Percentiles rank a stretch among this genome's conserved stretches.
These are phyloP conservation scores for Thraustotheca clavata DNA, from an alignment of 352 stramenopile genomes.

Conservation along the genomic window DNA sequence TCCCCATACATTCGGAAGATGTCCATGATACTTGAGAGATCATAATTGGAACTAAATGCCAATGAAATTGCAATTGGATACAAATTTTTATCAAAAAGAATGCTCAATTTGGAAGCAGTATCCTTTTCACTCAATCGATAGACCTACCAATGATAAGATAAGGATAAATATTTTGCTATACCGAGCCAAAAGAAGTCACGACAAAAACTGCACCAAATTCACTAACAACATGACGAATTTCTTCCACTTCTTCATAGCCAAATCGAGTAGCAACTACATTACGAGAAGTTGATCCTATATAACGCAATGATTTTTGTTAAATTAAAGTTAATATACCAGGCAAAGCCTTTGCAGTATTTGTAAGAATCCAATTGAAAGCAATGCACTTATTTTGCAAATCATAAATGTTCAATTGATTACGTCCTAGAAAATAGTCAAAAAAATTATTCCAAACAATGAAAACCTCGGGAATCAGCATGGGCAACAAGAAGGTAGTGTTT, in stretches of 20 bases:
- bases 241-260: conserved; percentile 76
- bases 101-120: conserved; percentile 94
- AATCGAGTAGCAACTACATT: conserved; percentile 48
- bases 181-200: conserved; percentile 57
- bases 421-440: conserved; percentile 24
- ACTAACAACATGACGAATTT: conserved; percentile 77
- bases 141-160: conserved; percentile 51
- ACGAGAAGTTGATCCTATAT: background rate
- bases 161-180: background rate
- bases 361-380: conserved; percentile 86
- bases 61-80: conserved; percentile 97
- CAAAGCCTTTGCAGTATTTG: conserved; percentile 30
- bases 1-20: conserved; percentile 97
- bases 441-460: background rate
- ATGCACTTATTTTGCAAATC: conserved; percentile 91
- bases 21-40: conserved; percentile 93
- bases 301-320: background rate
- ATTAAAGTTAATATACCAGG: conserved; percentile 6
- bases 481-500: conserved; percentile 82
- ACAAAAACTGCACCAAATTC: conserved; percentile 85
- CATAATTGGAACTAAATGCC: conserved; percentile 91
- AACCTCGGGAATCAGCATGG: conserved; percentile 58
- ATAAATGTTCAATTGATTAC: conserved; percentile 86
- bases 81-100: conserved; percentile 95
- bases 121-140: conserved; percentile 93